Percentiles rank a stretch among this genome's conserved stretches.
Conservation (phyloP, 2,329 filamentous ascomycete species). For the Ambrosiella beaveri region DNA sequence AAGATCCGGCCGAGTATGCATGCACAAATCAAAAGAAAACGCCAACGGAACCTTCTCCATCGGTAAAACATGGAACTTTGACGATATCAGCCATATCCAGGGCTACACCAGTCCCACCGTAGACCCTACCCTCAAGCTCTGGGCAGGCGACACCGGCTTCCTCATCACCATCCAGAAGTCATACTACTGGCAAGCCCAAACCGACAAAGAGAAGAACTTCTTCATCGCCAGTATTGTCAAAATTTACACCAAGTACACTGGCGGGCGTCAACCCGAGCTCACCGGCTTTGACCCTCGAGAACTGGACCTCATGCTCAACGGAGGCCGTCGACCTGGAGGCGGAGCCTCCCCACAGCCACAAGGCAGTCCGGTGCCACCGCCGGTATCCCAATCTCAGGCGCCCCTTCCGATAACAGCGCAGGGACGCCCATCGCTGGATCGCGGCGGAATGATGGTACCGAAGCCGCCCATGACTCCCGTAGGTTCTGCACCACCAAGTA, state of each 20-base stretch:
- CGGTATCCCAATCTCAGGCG: constrained; percentile 5
- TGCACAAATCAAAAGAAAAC: constrained; percentile 97
- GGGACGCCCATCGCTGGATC: constrained; percentile 11
- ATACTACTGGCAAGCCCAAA: constrained; percentile 93
- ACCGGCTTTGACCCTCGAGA: constrained; percentile 69
- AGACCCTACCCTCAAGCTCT: constrained; percentile 46
- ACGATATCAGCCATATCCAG: constrained; percentile 71
- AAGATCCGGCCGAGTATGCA: constrained; percentile 77
- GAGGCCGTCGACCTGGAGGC: constrained; percentile 21
- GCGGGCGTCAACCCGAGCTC: constrained; percentile 62
- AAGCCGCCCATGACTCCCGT: constrained; percentile 12
- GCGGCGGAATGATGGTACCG: constrained; percentile 2
- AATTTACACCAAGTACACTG: constrained; percentile 92
- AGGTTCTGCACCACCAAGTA: constrained; percentile 9
- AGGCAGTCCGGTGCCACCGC: constrained; percentile 20
- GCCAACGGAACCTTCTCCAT: constrained; percentile 87
- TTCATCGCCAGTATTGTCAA: constrained; percentile 94
- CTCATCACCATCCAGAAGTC: constrained; percentile 78
- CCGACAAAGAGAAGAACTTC: constrained; percentile 93
- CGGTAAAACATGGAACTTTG: constrained; percentile 94
- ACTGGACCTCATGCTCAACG: constrained; percentile 55
- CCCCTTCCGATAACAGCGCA: constrained; percentile 8
- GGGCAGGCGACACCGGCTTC: constrained; percentile 74
- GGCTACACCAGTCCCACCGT: constrained; percentile 52
- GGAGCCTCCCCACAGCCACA: constrained; percentile 7